Evolutionary conservation across 148 eudicot species (phyloP).

Genomic region (Silene conica): DNA sequence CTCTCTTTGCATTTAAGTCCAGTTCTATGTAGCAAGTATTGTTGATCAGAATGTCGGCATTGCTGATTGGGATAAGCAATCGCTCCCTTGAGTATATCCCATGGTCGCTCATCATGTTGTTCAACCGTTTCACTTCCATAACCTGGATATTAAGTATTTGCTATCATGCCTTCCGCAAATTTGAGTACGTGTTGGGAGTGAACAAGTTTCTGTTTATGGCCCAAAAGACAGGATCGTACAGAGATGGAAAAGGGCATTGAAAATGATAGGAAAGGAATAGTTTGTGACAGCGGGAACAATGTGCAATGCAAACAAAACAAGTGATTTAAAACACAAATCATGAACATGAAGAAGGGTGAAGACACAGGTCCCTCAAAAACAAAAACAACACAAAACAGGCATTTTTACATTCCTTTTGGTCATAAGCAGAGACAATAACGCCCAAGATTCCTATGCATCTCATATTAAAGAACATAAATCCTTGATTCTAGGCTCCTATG

Average conservation of each 20-base stretch:
- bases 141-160: constrained; percentile 43
- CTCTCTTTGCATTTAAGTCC: constrained; percentile 78
- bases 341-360: background rate
- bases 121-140: constrained; percentile 77
- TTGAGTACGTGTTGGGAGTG: background rate
- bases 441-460: background rate
- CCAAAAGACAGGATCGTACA: background rate
- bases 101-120: constrained; percentile 99
- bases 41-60: constrained; percentile 50
- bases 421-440: background rate
- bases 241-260: background rate
- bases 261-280: background rate
- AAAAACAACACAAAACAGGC: background rate
- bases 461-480: background rate
- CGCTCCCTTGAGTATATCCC: constrained; percentile 94
- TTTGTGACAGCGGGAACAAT: background rate
- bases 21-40: constrained; percentile 88
- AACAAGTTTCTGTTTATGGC: background rate
- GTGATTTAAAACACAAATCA: background rate
- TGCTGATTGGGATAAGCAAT: constrained; percentile 68
- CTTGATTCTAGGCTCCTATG: no score
- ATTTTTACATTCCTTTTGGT: background rate
- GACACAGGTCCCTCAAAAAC: background rate
- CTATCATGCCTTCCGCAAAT: background rate
- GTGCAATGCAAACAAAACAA: background rate